Evolutionary conservation across 2,329 filamentous ascomycete species (phyloP), one percentile per base, ranked within the genome.

Genomic region (Macrophomina tecta): DNA sequence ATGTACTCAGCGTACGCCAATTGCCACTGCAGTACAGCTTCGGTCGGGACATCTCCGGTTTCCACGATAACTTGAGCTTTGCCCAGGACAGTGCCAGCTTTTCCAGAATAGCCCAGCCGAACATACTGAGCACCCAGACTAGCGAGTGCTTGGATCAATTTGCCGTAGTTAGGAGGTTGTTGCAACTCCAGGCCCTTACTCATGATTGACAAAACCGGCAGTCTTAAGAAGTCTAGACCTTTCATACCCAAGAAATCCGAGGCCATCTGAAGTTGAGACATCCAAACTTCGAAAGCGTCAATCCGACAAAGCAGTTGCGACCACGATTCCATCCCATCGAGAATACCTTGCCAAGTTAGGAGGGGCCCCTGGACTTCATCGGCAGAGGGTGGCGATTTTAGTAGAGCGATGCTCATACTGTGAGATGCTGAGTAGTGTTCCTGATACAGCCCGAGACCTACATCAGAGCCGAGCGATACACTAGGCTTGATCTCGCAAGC

Each of bases 1-100:
- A 90, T 83, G 75, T 93, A 93, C 75, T 97, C 92, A 0, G 91
- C 89, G 68, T 89, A 88, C 0, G 89, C 87, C 6, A 97, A 79
- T 70, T 93, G 86, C 75, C 90, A 90, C 40, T 83, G 81, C 14
- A 90, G 71, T 34, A 76, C 78, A 14, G 83, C 80, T 60, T 84
- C 77, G 9, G 79, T 77, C 3, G 83, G 81, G 1, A 82, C 70
- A 1, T 76, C 75, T 48, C 36, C 32, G 6, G 56, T 76, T 11
- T 75, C 73, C 5, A 84, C 70, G 61, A 85, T 83, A 23, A 80
- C 77, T 69, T 89, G 84, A 3, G 88, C 87, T 65, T 85, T 84
- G 0, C 84, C 82, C 16, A 97, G 82, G 2, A 84, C 76, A 5
- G 83, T 73, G 6, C 82, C 83, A 53, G 88, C 87, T 72, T 86